Conservation (phyloP, 2,329 filamentous ascomycete genomes). For the Lachnellula arida region DNA sequence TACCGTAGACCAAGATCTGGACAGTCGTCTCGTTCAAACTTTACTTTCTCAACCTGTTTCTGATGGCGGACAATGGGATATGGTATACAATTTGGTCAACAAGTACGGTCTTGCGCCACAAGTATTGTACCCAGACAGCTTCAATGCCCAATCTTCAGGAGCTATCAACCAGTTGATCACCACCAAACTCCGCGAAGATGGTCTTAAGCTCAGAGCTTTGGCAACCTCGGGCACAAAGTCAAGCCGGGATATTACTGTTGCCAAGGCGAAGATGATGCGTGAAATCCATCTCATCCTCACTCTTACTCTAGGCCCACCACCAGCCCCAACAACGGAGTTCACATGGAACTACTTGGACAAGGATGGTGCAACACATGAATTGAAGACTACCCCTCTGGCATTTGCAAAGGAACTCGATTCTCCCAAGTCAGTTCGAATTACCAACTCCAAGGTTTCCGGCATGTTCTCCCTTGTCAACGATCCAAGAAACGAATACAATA, state of each 20-base stretch:
- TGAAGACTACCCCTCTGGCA: slow-evolving; percentile 61
- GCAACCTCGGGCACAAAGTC: slow-evolving; percentile 30
- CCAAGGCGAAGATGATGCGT: slow-evolving; percentile 71
- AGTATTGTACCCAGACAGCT: slow-evolving; percentile 74
- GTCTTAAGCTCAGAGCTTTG: slow-evolving; percentile 63
- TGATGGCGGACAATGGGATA: slow-evolving; percentile 89
- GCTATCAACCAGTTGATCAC: slow-evolving; percentile 71
- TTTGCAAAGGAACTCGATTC: slow-evolving; percentile 68
- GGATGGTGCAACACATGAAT: slow-evolving; percentile 55
- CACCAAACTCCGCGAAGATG: slow-evolving; percentile 82
- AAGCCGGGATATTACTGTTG: slow-evolving; percentile 34
- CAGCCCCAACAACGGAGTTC: slow-evolving; percentile 63
- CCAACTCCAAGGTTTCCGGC: slow-evolving; percentile 55
- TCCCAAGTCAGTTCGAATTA: slow-evolving; percentile 51
- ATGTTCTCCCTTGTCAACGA: slow-evolving; percentile 84
- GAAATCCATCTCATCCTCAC: slow-evolving; percentile 81
- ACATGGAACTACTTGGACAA: slow-evolving; percentile 76
- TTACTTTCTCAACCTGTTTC: slow-evolving; percentile 64
- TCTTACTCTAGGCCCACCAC: slow-evolving; percentile 75
- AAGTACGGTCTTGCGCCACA: slow-evolving; percentile 91
- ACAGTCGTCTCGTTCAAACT: slow-evolving; percentile 66
- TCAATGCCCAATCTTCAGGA: slow-evolving; percentile 67
- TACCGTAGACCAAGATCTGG: slow-evolving; percentile 65
- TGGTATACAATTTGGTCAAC: slow-evolving; percentile 78
- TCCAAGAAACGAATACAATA: slow-evolving; percentile 69